Evolutionary conservation across 2,329 filamentous ascomycete genomes (phyloP), one percentile per base, ranked within the genome.

Genomic region (Malbranchea cinnamomea): DNA sequence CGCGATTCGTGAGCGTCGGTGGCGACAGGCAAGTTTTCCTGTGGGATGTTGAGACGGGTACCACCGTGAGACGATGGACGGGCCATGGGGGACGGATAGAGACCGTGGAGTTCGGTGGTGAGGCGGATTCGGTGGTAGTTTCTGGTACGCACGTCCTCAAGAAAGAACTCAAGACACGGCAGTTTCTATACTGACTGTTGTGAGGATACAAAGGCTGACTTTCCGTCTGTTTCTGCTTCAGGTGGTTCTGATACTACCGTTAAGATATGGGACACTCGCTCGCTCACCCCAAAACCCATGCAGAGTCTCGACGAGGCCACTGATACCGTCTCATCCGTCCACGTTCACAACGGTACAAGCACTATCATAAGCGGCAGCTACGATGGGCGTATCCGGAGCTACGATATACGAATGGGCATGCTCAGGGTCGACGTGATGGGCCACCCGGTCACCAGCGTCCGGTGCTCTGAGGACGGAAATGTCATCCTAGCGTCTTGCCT

Each of bases 11-110:
- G 6, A 85, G 77, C n/a, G 71, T 73, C 1, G 89, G 89, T 41
- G 89, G 89, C 35, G 89, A 98, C 59, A 80, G 87, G 43, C 67
- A 71, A 37, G 83, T 93, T 0, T 94, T 94, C 49, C 65, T 94
- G 4, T 95, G 89, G 89, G 89, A 98, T 54, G 89, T 95, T 0
- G 66, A 77, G 26, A 78, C 75, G 2, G 83, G 79, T 11, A 66
- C 71, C 42, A 93, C 87, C 3, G 60, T 79, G 15, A 69, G 81
- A 13, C 68, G 89, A 16, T 89, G 87, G 54, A 48, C 53, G 40
- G 78, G 77, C 0, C 81, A 89, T 54, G 65, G 64, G 2, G 71
- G 72, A 25, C 64, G 84, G 18, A 67, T 95, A 32, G 91, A 94
- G 50, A 68, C 72, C 26, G 80, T 87, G 3, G 63, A 68, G 2